phyloP scores from a whole-genome alignment of 2,329 filamentous ascomycete species.

The Daldinia sp. region DNA sequence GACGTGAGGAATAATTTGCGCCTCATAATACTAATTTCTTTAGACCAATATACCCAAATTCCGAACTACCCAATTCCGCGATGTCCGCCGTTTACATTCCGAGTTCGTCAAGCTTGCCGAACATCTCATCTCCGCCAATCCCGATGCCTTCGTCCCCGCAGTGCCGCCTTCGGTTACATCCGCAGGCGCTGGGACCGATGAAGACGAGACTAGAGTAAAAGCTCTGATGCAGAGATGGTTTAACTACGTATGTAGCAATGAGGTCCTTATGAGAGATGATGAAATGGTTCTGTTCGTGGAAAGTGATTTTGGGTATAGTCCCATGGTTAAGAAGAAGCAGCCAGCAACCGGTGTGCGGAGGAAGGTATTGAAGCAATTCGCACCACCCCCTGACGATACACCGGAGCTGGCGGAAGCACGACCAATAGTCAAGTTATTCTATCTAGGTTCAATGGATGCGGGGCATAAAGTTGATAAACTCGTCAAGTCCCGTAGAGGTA shows the following conservation, averaged over 20 bases:
- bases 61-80: conserved; percentile 96
- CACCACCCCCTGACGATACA: conserved; percentile 95
- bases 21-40: conserved; percentile 44
- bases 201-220: conserved; percentile 92
- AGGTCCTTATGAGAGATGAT: conserved; percentile 92
- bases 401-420: conserved; percentile 91
- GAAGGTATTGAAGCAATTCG: conserved; percentile 98
- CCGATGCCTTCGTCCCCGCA: conserved; percentile 92
- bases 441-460: conserved; percentile 94
- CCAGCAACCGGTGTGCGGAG: conserved; percentile 94
- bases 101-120: conserved; percentile 97
- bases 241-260: conserved; percentile 91
- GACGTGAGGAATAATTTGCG: background rate
- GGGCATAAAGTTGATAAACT: conserved; percentile 96
- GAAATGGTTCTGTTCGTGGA: conserved; percentile 99
- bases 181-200: conserved; percentile 93
- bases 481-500: conserved; percentile 92
- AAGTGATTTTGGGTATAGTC: conserved; percentile 97
- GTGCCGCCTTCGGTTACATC: conserved; percentile 95
- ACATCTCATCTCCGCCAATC: conserved; percentile 96
- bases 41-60: conserved; percentile 99
- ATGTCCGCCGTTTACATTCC: conserved; percentile 93
- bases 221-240: conserved; percentile 93
- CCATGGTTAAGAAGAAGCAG: conserved; percentile 94
- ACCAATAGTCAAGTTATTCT: conserved; percentile 94